Evolutionary conservation across 139 green algal species (phyloP).

Genomic region (Coccomyxa sp.): DNA sequence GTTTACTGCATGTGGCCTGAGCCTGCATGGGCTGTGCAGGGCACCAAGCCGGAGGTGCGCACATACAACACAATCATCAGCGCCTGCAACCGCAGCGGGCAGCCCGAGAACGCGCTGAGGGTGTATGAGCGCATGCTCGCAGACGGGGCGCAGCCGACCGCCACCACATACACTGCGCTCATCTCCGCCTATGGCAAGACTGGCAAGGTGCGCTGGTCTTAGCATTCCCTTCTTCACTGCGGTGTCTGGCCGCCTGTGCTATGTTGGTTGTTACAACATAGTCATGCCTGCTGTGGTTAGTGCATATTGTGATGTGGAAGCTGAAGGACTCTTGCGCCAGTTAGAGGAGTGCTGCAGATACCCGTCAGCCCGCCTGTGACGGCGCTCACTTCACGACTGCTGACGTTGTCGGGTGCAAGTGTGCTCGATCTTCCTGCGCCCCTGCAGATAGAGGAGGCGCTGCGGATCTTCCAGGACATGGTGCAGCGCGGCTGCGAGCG

Average conservation of each 20-base stretch:
- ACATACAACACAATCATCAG: constrained; percentile 89
- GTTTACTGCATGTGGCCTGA: too few relatives aligned
- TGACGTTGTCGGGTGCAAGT: too few relatives aligned
- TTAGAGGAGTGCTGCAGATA: neutral
- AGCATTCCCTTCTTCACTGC: too few relatives aligned
- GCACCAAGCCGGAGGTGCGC: constrained; percentile 72
- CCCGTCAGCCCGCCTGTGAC: too few relatives aligned
- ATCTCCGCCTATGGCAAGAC: constrained; percentile 79
- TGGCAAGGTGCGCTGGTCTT: constrained; percentile 44
- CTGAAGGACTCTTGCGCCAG: neutral
- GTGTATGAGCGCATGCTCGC: constrained; percentile 80
- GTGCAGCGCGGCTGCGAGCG: constrained; percentile 37
- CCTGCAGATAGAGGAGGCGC: constrained; percentile 49
- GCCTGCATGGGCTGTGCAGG: constrained; percentile 25
- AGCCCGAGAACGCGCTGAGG: constrained; percentile 53
- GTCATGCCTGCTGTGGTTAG: too few relatives aligned
- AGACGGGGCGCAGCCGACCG: constrained; percentile 61
- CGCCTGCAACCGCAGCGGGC: constrained; percentile 61
- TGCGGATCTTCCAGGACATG: constrained; percentile 60
- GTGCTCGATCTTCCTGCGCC: neutral
- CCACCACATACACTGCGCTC: constrained; percentile 83
- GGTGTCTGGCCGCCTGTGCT: too few relatives aligned
- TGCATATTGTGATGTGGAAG: too few relatives aligned
- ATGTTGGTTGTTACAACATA: too few relatives aligned
- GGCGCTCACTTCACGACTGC: too few relatives aligned